Percentiles rank a stretch among this genome's conserved stretches.
Conservation (phyloP, 495 filamentous ascomycete genomes). For the Talaromyces ruber region DNA sequence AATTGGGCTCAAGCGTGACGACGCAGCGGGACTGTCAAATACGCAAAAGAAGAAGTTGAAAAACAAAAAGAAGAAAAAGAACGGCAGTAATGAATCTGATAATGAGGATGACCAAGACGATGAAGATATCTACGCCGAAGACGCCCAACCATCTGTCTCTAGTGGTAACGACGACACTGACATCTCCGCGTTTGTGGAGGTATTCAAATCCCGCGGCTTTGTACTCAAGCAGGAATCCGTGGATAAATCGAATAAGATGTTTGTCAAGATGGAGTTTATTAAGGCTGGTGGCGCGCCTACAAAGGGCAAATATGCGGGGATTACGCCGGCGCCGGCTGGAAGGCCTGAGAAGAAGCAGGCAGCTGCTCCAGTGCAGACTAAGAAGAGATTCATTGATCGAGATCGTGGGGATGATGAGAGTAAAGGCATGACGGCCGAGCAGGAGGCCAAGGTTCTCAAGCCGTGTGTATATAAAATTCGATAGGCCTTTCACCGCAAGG, state of each 20-base stretch:
- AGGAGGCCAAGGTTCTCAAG: conserved; percentile 71
- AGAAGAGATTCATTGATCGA: conserved; percentile 54
- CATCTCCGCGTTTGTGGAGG: conserved; percentile 81
- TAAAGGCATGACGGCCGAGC: conserved; percentile 37
- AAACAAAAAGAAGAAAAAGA: conserved; percentile 23
- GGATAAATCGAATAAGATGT: conserved; percentile 92
- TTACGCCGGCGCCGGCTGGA: conserved; percentile 20
- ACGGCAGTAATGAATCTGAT: conserved; percentile 28
- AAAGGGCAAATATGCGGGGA: conserved; percentile 57
- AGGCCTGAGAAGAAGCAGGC: conserved; percentile 10
- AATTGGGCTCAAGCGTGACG: conserved; percentile 53
- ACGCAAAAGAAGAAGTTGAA: conserved; percentile 38
- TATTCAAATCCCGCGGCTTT: conserved; percentile 70
- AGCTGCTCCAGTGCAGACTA: conserved; percentile 25
- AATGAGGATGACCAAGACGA: conserved; percentile 27
- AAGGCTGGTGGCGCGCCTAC: conserved; percentile 58
- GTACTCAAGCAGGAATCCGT: conserved; percentile 54
- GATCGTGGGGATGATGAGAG: conserved; percentile 39
- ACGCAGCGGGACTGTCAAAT: conserved; percentile 47
- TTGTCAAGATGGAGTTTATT: conserved; percentile 89
- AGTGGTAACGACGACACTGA: conserved; percentile 58
- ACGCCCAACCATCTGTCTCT: conserved; percentile 23
- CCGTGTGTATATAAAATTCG: conserved; percentile 95
- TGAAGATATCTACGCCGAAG: conserved; percentile 38
- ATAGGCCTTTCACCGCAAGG: conserved; percentile 24